Conservation (phyloP, 2,329 filamentous ascomycete genomes). For the Knoxdaviesia proteae region DNA sequence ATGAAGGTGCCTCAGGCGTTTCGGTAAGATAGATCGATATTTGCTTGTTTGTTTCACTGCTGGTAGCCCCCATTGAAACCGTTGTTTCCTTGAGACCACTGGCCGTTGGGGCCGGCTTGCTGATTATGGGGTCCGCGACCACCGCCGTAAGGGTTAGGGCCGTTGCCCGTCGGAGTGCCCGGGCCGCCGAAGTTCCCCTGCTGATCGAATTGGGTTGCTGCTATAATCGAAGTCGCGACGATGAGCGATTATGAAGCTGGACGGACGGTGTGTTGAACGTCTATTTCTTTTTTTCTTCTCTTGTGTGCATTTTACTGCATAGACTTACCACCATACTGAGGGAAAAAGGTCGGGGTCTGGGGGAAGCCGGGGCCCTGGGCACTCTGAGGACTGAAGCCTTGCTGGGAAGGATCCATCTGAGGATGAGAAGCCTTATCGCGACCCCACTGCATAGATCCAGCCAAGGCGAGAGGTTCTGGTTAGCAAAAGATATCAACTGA, state of each 20-base stretch:
- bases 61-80: conserved; percentile 42
- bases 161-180: conserved; percentile 35
- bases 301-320: background rate
- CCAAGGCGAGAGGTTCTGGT: conserved; percentile 11
- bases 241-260: no score
- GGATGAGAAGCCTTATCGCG: conserved; percentile 84
- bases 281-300: no score
- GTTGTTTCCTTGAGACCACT: conserved; percentile 34
- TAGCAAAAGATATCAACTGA: conserved; percentile 6
- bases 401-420: conserved; percentile 59
- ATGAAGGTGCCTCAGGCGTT: no score
- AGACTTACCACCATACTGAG: conserved; percentile 67
- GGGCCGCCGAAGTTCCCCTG: conserved; percentile 45
- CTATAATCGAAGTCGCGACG: no score
- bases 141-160: conserved; percentile 62
- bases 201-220: conserved; percentile 22
- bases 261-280: no score
- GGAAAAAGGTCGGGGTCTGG: conserved; percentile 72
- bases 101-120: conserved; percentile 33
- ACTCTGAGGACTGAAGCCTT: conserved; percentile 51
- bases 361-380: conserved; percentile 53
- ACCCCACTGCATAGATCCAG: conserved; percentile 50
- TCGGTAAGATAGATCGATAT: no score
- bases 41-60: conserved; percentile 19
- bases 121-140: conserved; percentile 50